phyloP scores from a whole-genome alignment of 371 early-diverging fungal genomes.

The Apophysomyces sp. region DNA sequence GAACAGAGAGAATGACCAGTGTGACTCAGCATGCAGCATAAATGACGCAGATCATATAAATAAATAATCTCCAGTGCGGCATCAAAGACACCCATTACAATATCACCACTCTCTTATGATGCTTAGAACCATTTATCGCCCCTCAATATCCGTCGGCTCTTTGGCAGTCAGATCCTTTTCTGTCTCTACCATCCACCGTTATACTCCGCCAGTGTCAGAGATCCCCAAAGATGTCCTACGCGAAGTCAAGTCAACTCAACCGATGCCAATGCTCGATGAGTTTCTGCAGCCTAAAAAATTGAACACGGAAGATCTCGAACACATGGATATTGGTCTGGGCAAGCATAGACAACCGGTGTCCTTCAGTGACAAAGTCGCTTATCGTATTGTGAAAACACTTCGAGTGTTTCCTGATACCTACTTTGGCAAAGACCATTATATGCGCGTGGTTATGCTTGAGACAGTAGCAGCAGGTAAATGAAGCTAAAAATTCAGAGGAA shows the following conservation, averaged over 20 bases:
- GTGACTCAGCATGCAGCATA: not conserved
- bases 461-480: constrained; percentile 72
- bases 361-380: constrained; percentile 68
- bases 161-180: not conserved
- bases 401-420: constrained; percentile 76
- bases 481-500: not conserved
- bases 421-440: constrained; percentile 78
- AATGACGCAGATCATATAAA: not conserved
- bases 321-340: constrained; percentile 59
- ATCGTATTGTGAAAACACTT: constrained; percentile 63
- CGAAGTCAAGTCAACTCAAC: constrained; percentile 46
- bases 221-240: constrained; percentile 38
- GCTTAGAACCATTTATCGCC: not conserved
- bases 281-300: constrained; percentile 53
- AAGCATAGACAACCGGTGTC: constrained; percentile 64
- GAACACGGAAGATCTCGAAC: constrained; percentile 60
- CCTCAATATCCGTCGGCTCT: not conserved
- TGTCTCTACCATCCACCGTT: not conserved
- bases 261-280: constrained; percentile 72
- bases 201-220: not conserved
- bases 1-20: not conserved
- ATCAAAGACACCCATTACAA: not conserved
- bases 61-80: not conserved
- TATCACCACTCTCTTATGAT: not conserved
- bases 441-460: constrained; percentile 84